Evolutionary conservation across 306 rosid species (phyloP).

Genomic region (Glycine tomentella): DNA sequence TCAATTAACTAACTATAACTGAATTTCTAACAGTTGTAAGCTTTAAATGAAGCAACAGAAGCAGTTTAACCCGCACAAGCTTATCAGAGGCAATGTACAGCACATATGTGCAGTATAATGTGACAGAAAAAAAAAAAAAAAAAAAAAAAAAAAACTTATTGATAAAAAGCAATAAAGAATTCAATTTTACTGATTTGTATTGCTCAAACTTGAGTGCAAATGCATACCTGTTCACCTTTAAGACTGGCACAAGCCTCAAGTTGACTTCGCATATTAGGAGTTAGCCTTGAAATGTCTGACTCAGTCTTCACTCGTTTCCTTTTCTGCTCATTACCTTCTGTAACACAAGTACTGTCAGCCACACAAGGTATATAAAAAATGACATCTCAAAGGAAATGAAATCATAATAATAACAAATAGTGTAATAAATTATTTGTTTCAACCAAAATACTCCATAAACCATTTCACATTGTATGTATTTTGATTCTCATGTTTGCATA

Average conservation of each 20-base stretch:
- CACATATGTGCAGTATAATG: not conserved
- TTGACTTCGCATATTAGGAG: slow-evolving; percentile 69
- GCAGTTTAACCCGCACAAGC: slow-evolving; percentile 13
- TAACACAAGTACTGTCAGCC: slow-evolving; percentile 52
- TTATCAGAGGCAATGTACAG: slow-evolving; percentile 36
- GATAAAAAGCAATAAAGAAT: not conserved
- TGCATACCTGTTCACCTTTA: slow-evolving; percentile 89
- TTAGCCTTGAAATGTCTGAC: slow-evolving; percentile 76
- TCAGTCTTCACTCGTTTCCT: slow-evolving; percentile 83
- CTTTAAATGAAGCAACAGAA: slow-evolving; percentile 7
- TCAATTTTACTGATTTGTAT: slow-evolving; percentile 18
- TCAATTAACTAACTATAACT: not conserved
- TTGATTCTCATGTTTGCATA: slow-evolving; percentile 6
- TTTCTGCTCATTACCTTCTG: slow-evolving; percentile 95
- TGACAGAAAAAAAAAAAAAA: not conserved
- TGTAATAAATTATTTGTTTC: slow-evolving; percentile 3
- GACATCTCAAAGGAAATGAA: slow-evolving; percentile 38
- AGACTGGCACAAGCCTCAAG: slow-evolving; percentile 79
- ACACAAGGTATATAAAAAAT: slow-evolving; percentile 26
- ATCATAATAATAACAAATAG: slow-evolving; percentile 19
- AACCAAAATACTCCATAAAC: slow-evolving; percentile 18
- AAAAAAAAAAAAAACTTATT: slow-evolving; percentile 3
- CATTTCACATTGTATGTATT: slow-evolving; percentile 30
- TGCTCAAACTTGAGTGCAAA: slow-evolving; percentile 19
- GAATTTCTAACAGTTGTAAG: slow-evolving; percentile 7